Conservation (phyloP, 805 yeast species). For the Dipodascus geniculatus region DNA sequence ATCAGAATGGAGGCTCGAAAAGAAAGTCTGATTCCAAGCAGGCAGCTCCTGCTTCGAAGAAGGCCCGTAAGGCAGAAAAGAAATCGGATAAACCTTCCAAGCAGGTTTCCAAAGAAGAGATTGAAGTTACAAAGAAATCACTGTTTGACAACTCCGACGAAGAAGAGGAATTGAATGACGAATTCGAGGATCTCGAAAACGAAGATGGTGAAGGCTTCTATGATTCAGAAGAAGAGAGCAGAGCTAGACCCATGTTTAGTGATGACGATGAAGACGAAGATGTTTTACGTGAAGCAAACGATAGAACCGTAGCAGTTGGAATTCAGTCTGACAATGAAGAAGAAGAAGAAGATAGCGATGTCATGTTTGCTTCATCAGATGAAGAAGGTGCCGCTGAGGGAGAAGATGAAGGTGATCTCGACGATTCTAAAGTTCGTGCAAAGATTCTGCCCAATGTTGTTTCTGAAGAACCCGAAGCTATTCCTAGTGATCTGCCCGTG, state of each 20-base stretch:
- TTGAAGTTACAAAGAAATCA: conserved; percentile 58
- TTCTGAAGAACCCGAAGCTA: conserved; percentile 35
- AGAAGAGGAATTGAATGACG: conserved; percentile 15
- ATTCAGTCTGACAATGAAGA: conserved; percentile 12
- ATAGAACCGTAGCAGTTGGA: conserved; percentile 13
- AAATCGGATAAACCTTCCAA: conserved; percentile 40
- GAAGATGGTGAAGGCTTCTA: conserved; percentile 31
- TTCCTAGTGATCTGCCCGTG: conserved; percentile 73
- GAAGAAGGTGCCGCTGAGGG: conserved; percentile 15
- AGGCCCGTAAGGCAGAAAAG: conserved; percentile 17
- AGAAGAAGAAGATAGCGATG: conserved; percentile 14
- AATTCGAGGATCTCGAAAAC: conserved; percentile 15
- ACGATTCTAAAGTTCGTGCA: conserved; percentile 10
- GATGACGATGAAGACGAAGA: conserved; percentile 63
- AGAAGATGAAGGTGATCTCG: conserved; percentile 11
- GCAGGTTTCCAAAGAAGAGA: conserved; percentile 34
- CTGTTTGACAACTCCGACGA: conserved; percentile 39
- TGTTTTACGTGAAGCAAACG: conserved; percentile 22
- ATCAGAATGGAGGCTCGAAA: conserved; percentile 21
- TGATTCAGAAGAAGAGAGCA: conserved; percentile 50
- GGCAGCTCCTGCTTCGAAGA: conserved; percentile 11
- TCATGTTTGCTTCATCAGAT: conserved; percentile 12
- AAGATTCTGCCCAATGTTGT: conserved; percentile 4
- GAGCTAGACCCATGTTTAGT: conserved; percentile 62
- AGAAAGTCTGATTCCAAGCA: conserved; percentile 10